Evolutionary conservation across 2,329 filamentous ascomycete genomes (phyloP).

Genomic region (Colletotrichum graminicola): DNA sequence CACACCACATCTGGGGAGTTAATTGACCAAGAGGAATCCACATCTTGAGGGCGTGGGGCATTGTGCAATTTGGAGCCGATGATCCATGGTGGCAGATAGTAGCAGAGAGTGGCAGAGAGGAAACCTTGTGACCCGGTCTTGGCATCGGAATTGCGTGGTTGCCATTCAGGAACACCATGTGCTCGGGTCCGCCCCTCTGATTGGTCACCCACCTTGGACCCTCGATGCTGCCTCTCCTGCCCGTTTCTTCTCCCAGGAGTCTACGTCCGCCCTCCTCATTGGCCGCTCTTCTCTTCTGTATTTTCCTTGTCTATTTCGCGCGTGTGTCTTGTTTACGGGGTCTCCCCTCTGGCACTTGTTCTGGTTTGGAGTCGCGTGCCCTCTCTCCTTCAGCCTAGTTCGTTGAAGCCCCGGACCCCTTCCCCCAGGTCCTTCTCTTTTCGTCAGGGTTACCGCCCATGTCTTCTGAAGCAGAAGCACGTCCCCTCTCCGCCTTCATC

Average conservation of each 20-base stretch:
- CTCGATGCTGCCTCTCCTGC: conserved; percentile 40
- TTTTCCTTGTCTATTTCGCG: not conserved
- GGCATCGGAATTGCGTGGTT: conserved; percentile 21
- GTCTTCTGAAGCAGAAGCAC: not conserved
- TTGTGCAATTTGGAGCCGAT: conserved; percentile 3
- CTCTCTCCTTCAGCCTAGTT: conserved; percentile 25
- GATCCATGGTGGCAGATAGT: conserved; percentile 10
- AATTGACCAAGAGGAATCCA: conserved; percentile 23
- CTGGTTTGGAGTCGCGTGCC: conserved; percentile 40
- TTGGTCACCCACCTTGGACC: conserved; percentile 16
- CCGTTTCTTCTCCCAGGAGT: conserved; percentile 40
- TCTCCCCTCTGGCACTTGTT: conserved; percentile 18
- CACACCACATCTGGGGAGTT: not conserved
- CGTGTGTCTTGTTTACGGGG: conserved; percentile 13
- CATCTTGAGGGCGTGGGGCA: conserved; percentile 26
- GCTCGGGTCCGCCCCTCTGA: conserved; percentile 35
- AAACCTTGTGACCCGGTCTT: conserved; percentile 19
- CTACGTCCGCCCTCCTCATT: conserved; percentile 30
- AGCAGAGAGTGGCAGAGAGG: not conserved
- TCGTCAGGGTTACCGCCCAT: conserved; percentile 26
- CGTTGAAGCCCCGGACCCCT: conserved; percentile 11
- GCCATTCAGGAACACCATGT: conserved; percentile 42
- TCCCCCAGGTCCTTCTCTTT: conserved; percentile 4
- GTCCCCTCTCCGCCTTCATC: not conserved
- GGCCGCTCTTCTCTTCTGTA: not conserved